Percentiles rank a stretch among this genome's conserved stretches.
Evolutionary conservation across 1,284 basidiomycete genomes (phyloP).

Genomic region (Somion occarium): DNA sequence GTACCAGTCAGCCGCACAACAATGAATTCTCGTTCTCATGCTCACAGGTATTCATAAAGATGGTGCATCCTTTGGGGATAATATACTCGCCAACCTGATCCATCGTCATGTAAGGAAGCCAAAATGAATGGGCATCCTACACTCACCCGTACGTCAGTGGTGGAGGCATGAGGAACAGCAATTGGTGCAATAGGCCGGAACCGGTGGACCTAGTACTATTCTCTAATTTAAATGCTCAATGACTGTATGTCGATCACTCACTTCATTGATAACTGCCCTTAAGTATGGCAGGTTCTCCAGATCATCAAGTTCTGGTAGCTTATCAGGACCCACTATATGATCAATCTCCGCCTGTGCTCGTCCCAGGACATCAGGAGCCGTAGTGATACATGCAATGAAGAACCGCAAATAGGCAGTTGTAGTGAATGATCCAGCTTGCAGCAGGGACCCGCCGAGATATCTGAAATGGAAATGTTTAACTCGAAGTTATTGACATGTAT

Average conservation of each 20-base stretch:
- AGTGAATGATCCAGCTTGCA: slow-evolving; percentile 25
- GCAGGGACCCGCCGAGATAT: slow-evolving; percentile 5
- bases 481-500: not conserved
- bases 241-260: slow-evolving; percentile 5
- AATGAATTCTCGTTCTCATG: not conserved
- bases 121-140: not conserved
- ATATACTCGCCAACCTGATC: slow-evolving; percentile 1
- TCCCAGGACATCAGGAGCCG: slow-evolving; percentile 25
- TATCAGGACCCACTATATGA: slow-evolving; percentile 26
- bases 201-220: slow-evolving; percentile 10
- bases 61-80: slow-evolving; percentile 1
- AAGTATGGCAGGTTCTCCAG: slow-evolving; percentile 28
- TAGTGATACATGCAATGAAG: slow-evolving; percentile 23
- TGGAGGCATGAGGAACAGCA: slow-evolving; percentile 15
- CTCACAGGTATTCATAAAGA: slow-evolving; percentile 8
- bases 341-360: slow-evolving; percentile 33
- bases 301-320: slow-evolving; percentile 30
- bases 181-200: slow-evolving; percentile 14
- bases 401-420: slow-evolving; percentile 22
- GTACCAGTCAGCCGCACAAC: not conserved
- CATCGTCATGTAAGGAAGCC: not conserved
- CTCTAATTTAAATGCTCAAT: not conserved
- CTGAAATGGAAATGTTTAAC: not conserved
- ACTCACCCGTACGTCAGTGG: not conserved
- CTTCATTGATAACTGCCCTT: slow-evolving; percentile 32